Percentiles rank a stretch among this genome's conserved stretches.
phyloP scores from a whole-genome alignment of 495 filamentous ascomycete species.

The Hamigera avellanea region DNA sequence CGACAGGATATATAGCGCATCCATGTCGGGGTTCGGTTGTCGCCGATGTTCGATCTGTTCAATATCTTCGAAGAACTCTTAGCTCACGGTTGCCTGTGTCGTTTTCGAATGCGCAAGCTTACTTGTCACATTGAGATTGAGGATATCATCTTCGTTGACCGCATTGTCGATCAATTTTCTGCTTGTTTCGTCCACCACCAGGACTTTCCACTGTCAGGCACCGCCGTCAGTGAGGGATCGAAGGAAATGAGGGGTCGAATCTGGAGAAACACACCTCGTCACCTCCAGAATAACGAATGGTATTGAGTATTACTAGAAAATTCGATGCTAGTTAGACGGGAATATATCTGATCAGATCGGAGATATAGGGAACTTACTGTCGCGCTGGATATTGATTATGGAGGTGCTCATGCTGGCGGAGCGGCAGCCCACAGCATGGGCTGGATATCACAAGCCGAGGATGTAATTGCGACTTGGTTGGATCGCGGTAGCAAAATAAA shows the following conservation, averaged over 20 bases:
- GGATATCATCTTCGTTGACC: constrained; percentile 86
- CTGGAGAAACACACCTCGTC: constrained; percentile 39
- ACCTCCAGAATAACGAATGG: constrained; percentile 45
- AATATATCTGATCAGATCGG: not conserved
- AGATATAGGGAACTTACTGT: constrained; percentile 25
- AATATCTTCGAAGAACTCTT: constrained; percentile 52
- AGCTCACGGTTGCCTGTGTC: constrained; percentile 1
- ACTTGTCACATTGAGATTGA: constrained; percentile 93
- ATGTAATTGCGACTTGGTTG: no score
- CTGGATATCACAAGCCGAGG: no score
- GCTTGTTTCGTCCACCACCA: constrained; percentile 74
- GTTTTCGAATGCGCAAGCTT: constrained; percentile 18
- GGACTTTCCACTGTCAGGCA: constrained; percentile 74
- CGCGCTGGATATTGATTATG: constrained; percentile 38
- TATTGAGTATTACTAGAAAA: constrained; percentile 43
- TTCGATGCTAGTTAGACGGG: not conserved
- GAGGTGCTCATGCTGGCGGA: constrained; percentile 37
- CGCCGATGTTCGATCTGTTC: constrained; percentile 82
- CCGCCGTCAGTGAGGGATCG: constrained; percentile 17
- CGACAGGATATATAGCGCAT: constrained; percentile 85
- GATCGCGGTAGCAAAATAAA: no score
- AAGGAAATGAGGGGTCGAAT: constrained; percentile 10
- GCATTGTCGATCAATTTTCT: constrained; percentile 76
- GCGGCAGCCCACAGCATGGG: constrained; percentile 22
- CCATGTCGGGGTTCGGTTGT: constrained; percentile 70